Conservation (phyloP, 1,139 yeast genomes). For the Entelexis paramagnoliae region DNA sequence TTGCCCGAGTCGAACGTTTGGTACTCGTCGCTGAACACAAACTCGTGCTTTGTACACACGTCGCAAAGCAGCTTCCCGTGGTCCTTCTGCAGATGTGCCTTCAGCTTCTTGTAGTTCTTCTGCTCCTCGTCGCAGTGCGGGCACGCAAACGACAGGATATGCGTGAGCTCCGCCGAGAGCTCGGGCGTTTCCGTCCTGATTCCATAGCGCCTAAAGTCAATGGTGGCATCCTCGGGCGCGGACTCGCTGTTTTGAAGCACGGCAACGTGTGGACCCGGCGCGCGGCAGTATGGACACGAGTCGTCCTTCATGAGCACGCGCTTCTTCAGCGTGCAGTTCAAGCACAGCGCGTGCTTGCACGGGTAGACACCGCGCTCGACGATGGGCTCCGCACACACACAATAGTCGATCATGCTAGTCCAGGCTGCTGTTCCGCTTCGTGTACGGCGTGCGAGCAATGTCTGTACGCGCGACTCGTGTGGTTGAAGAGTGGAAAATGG, state of each 20-base stretch:
- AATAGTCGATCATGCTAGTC: conserved; percentile 40
- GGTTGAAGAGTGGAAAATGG: not conserved
- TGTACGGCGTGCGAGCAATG: not conserved
- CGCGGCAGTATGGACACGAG: conserved; percentile 67
- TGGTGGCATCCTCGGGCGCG: conserved; percentile 2
- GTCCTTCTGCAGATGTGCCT: conserved; percentile 50
- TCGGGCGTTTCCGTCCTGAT: conserved; percentile 11
- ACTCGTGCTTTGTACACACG: conserved; percentile 64
- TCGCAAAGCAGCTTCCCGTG: conserved; percentile 58
- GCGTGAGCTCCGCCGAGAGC: conserved; percentile 38
- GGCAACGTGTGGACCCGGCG: conserved; percentile 50
- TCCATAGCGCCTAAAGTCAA: conserved; percentile 14
- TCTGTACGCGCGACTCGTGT: not conserved
- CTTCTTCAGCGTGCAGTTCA: conserved; percentile 70
- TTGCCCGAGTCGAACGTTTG: conserved; percentile 48
- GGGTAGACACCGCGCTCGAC: conserved; percentile 58
- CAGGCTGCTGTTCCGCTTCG: not conserved
- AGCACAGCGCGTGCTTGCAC: conserved; percentile 80
- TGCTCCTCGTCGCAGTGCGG: conserved; percentile 41
- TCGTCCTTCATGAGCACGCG: conserved; percentile 67
- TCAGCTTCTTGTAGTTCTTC: conserved; percentile 45
- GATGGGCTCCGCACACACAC: conserved; percentile 74
- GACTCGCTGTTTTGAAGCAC: conserved; percentile 37
- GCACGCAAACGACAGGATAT: conserved; percentile 50
- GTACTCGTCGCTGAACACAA: conserved; percentile 66